Percentiles rank a stretch among this genome's conserved stretches.
phyloP scores from a whole-genome alignment of 2,329 filamentous ascomycete species.

The Tolypocladium paradoxum region DNA sequence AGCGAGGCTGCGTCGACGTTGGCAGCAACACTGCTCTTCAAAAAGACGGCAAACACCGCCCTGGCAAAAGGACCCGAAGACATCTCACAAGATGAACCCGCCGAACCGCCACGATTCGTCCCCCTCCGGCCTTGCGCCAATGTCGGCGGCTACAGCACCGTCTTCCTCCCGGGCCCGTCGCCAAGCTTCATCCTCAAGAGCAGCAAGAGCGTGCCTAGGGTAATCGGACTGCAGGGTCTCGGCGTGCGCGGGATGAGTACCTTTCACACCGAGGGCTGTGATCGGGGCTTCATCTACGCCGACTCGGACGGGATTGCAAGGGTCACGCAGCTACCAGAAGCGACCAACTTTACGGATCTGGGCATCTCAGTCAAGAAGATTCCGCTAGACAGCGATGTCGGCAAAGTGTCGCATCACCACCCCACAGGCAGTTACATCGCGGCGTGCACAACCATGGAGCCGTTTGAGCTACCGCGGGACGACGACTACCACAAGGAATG shows the following conservation, averaged over 20 bases:
- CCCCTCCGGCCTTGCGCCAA: conserved; percentile 50
- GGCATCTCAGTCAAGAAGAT: conserved; percentile 68
- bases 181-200: conserved; percentile 78
- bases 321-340: conserved; percentile 58
- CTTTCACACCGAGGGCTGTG: conserved; percentile 68
- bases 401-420: conserved; percentile 66
- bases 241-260: conserved; percentile 61
- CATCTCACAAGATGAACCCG: conserved; percentile 38
- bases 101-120: conserved; percentile 33
- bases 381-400: conserved; percentile 57
- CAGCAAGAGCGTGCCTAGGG: conserved; percentile 62
- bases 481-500: conserved; percentile 77
- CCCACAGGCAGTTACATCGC: conserved; percentile 66
- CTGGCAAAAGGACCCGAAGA: conserved; percentile 48
- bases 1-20: conserved; percentile 27
- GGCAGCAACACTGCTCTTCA: conserved; percentile 55
- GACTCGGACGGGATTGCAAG: conserved; percentile 62
- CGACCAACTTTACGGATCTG: conserved; percentile 60
- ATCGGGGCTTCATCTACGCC: conserved; percentile 74
- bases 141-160: conserved; percentile 66
- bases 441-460: conserved; percentile 54
- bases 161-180: conserved; percentile 72
- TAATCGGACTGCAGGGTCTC: conserved; percentile 60
- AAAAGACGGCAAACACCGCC: conserved; percentile 60
- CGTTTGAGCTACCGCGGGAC: conserved; percentile 78